Evolutionary conservation across 176 grass and related monocot species (phyloP).

Genomic region (Juncus inflexus): DNA sequence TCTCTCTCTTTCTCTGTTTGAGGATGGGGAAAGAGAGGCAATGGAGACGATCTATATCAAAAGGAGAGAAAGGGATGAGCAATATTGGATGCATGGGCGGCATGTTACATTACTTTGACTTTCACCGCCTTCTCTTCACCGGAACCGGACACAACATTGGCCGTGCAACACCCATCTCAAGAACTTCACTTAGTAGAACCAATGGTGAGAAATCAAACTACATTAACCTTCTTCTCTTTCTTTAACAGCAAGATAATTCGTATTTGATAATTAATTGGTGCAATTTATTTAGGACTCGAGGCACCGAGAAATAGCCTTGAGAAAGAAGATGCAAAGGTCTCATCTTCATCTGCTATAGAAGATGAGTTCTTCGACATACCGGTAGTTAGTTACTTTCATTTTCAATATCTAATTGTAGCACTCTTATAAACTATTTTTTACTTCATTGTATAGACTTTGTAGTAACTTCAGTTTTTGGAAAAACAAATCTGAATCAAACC

Average conservation of each 20-base stretch:
- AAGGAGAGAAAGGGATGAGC: neutral
- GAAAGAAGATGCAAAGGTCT: constrained; percentile 28
- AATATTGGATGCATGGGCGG: constrained; percentile 75
- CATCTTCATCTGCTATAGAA: neutral
- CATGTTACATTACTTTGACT: constrained; percentile 80
- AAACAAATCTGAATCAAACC: too few species aligned
- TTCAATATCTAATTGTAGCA: neutral
- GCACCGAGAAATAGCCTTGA: constrained; percentile 93
- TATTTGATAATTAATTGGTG: constrained; percentile 1
- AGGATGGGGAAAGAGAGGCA: constrained; percentile 48
- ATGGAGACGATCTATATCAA: constrained; percentile 34
- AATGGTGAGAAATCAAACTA: neutral
- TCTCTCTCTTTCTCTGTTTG: neutral
- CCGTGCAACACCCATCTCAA: neutral
- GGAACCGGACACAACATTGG: neutral
- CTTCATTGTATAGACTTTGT: neutral
- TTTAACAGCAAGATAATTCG: neutral
- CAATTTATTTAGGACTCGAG: constrained; percentile 32
- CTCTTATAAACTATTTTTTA: neutral
- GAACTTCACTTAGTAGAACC: neutral
- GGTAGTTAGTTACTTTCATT: constrained; percentile 17
- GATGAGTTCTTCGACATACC: constrained; percentile 45
- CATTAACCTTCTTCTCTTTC: neutral
- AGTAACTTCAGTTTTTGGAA: constrained; percentile 11
- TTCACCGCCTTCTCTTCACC: constrained; percentile 41